A percentile compares a stretch with the other conserved stretches of the same genome.
Conservation (phyloP, 768 basidiomycete species). For the Phaeotremella fagi region DNA sequence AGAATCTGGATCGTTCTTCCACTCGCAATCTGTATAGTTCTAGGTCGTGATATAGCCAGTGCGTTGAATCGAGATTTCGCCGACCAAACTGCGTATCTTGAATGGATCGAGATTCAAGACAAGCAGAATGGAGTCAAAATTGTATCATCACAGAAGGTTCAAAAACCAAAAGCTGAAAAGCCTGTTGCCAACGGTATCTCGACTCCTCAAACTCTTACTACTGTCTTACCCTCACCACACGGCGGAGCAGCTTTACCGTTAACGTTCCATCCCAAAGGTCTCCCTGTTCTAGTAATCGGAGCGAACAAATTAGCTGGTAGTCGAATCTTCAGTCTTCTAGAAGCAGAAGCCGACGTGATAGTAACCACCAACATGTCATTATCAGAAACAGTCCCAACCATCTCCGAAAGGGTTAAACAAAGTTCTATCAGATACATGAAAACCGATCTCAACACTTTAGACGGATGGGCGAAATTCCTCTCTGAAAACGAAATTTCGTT, state of each 20-base stretch:
- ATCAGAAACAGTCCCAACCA: constrained; percentile 61
- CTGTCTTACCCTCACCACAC: constrained; percentile 1
- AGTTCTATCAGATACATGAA: constrained; percentile 57
- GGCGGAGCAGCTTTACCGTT: constrained; percentile 37
- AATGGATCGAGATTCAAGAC: constrained; percentile 6
- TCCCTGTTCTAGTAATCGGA: constrained; percentile 66
- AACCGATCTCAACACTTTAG: neutral
- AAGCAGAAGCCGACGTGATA: constrained; percentile 68
- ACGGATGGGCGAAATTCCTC: constrained; percentile 55
- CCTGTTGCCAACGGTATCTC: neutral
- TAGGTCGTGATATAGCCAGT: constrained; percentile 61
- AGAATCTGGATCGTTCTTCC: constrained; percentile 79
- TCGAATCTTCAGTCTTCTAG: constrained; percentile 75
- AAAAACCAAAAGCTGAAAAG: too few relatives aligned
- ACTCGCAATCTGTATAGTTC: constrained; percentile 55
- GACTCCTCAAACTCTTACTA: neutral
- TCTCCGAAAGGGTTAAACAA: constrained; percentile 59
- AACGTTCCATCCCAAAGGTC: constrained; percentile 38
- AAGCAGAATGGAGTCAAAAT: neutral
- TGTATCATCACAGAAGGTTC: too few relatives aligned
- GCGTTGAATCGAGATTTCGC: constrained; percentile 43
- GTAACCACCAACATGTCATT: constrained; percentile 56
- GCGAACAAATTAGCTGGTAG: constrained; percentile 72
- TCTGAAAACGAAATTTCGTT: constrained; percentile 51
- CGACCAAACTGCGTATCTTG: constrained; percentile 28